Base-by-base conservation (phyloP, 352 stramenopile genomes). In the Nothophytophthora sp. region DNA sequence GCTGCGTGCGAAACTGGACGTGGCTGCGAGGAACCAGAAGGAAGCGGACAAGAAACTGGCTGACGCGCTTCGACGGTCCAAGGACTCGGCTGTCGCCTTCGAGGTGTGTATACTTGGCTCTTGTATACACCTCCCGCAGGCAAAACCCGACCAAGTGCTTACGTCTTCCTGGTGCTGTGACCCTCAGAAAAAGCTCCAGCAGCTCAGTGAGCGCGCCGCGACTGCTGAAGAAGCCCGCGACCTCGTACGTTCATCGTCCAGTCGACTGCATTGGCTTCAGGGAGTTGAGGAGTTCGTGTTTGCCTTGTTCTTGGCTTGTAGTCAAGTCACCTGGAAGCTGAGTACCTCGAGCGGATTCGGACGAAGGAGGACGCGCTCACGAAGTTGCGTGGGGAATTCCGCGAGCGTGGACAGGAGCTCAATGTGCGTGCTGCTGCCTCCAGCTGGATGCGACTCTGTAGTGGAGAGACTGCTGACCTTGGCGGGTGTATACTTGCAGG, bases 191-290 rank as follows among this genome's bases (percentile, higher is more conserved):
- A 85, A 85, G 28, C 50, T 81, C 4, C 66, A 68, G 27, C 56
- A 73, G 9, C 50, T 89, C 11, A 50, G 53, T 2, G 78, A 89
- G 13, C 66, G 78, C 35, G 64, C 72, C 28, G 45, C 67, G 24
- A 52, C 66, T 37, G 74, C 76, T 11, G 79, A 90, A 55, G 76
- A 90, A 60, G 72, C 71, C 34, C 70, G 67, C 19, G 79, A 88
- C 55, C 43, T 70, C 63, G 77, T 88, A 67, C 3, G 35, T n/a
- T 42, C 19, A 19, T 50, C 19, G 16, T 23, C 22, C 32, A 24
- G 24, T 0, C 5, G 5, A 25, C 16, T 24, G 8, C 5, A 16
- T 37, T 9, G 18, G 34, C 18, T 38, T 12, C 13, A 16, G 2
- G 19, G 8, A 19, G n/a, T 32, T 36, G 34, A 12, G 20, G n/a